Evolutionary conservation across 2,329 filamentous ascomycete species (phyloP).

Genomic region (Penicillium olsonii): DNA sequence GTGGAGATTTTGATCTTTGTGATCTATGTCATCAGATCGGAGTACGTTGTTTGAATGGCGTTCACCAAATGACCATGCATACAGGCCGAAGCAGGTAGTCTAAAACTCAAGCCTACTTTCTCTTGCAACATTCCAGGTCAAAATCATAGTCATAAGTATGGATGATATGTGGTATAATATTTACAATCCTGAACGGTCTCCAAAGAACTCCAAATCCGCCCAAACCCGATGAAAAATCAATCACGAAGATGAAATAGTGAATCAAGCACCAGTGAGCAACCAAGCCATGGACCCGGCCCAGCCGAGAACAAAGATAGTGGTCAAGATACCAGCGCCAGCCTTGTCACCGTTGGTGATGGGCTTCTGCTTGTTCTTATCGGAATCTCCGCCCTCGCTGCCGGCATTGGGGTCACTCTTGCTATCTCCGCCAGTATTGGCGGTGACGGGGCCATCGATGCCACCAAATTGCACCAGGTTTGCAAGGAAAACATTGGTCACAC

Average conservation of each 20-base stretch:
- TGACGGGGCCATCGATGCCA: conserved; percentile 47
- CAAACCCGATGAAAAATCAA: neutral
- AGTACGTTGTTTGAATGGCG: conserved; percentile 1
- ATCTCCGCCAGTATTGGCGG: conserved; percentile 57
- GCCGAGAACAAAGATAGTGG: conserved; percentile 29
- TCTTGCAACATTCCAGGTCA: neutral
- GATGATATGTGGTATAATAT: neutral
- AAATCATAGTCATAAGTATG: neutral
- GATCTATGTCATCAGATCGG: no score
- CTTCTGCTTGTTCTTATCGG: conserved; percentile 4
- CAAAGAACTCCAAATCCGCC: conserved; percentile 3
- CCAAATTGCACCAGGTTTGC: conserved; percentile 55
- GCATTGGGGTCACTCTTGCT: conserved; percentile 42
- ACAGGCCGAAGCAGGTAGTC: neutral
- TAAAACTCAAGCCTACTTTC: neutral
- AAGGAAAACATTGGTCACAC: conserved; percentile 64
- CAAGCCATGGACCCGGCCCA: conserved; percentile 35
- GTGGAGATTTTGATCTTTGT: no score
- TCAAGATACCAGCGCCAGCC: conserved; percentile 43
- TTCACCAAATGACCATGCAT: neutral
- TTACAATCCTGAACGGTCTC: neutral
- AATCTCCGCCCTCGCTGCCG: conserved; percentile 20
- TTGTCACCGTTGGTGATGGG: conserved; percentile 36
- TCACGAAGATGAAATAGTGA: neutral
- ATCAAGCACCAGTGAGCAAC: conserved; percentile 30